Conservation (phyloP, 192 early-diverging fungal species). For the Mortierella claussenii region DNA sequence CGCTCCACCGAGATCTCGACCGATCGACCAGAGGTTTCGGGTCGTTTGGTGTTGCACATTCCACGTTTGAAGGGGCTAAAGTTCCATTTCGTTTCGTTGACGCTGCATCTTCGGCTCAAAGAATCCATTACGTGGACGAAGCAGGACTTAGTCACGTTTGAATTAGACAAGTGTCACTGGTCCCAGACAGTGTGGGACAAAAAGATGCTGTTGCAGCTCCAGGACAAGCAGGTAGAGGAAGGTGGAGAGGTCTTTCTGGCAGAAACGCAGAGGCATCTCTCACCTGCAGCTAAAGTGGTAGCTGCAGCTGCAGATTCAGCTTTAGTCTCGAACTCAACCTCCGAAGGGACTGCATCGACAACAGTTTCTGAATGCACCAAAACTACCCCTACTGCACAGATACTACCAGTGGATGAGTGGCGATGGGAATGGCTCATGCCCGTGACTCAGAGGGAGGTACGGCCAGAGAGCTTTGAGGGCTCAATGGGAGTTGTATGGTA, state of each 20-base stretch:
- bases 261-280: not conserved
- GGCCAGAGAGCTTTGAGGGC: conserved; percentile 43
- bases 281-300: not conserved
- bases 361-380: too few species aligned
- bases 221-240: conserved; percentile 26
- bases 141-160: conserved; percentile 36
- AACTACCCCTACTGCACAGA: not conserved
- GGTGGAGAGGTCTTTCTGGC: not conserved
- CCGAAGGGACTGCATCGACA: not conserved
- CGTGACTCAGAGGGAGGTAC: conserved; percentile 18
- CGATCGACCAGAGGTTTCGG: conserved; percentile 22
- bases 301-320: not conserved
- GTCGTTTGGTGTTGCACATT: conserved; percentile 26
- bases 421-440: conserved; percentile 51
- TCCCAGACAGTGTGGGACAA: conserved; percentile 42
- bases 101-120: conserved; percentile 36
- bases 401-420: conserved; percentile 21
- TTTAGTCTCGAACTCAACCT: not conserved
- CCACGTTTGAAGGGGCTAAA: conserved; percentile 16
- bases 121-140: conserved; percentile 33
- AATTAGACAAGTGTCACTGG: conserved; percentile 32
- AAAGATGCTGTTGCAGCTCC: conserved; percentile 18
- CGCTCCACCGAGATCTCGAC: conserved; percentile 28
- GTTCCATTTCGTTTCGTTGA: conserved; percentile 42
- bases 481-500: conserved; percentile 44